phyloP scores from a whole-genome alignment of 129 eudicot genomes.

The Saposhnikovia divaricata region DNA sequence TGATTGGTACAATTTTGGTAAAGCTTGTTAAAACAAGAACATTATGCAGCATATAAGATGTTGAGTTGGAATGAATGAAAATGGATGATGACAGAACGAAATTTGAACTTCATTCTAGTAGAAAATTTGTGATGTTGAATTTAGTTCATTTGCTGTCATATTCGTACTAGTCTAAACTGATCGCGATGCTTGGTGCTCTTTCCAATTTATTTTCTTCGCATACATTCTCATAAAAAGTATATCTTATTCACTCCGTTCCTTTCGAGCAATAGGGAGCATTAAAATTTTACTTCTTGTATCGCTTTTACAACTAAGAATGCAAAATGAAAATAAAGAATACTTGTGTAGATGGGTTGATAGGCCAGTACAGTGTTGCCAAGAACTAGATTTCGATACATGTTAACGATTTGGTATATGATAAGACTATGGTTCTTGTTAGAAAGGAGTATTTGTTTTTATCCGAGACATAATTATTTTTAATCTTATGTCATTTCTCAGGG shows the following conservation, averaged over 20 bases:
- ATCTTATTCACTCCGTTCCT: background rate
- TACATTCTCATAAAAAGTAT: no score
- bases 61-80: no score
- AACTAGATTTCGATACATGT: background rate
- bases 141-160: no score
- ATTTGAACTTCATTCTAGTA: background rate
- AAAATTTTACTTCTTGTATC: background rate
- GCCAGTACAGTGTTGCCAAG: background rate
- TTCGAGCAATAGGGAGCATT: background rate
- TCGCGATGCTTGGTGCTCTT: background rate
- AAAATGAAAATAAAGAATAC: no score
- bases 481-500: slow-evolving; percentile 40
- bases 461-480: background rate
- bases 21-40: no score
- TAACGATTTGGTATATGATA: background rate
- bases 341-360: background rate
- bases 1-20: no score
- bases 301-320: background rate
- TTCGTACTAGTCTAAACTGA: background rate
- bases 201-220: background rate
- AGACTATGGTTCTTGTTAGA: background rate
- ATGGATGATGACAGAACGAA: no score
- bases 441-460: background rate
- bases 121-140: no score
- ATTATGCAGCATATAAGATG: no score